Evolutionary conservation across 257 asterid genomes (phyloP), one percentile per base, ranked within the genome.

Genomic region (Ehretia macrophylla): DNA sequence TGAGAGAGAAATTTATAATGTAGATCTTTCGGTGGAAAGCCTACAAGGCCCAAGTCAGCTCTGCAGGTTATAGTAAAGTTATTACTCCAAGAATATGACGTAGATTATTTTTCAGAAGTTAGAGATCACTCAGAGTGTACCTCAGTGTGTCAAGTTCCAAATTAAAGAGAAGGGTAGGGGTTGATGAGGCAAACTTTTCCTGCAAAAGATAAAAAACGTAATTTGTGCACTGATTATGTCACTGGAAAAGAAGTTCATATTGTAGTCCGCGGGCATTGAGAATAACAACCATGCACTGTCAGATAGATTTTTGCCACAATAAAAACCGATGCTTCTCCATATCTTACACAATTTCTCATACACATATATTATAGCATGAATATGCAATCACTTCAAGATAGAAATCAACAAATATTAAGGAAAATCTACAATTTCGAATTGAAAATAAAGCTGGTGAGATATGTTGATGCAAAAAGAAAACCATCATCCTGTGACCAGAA

Each of bases 111-210:
- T 27, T 48, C 54, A 37, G 51, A 54, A 72, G 50, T 18, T 40
- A 63, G 37, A 42, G 55, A 66, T 47, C 58, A 59, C 66, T 22
- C 16, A 49, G 17, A 60, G 21, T 8, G 49, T 73, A 92, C 99
- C 99, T 86, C 56, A 92, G 69, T 1, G 97, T 92, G 77, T 92
- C 97, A 18, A 92, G 94, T 68, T 92, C 99, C 74, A 92, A 85
- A 80, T 92, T 92, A 51, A 92, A 92, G 78, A 92, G 97, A 69
- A 92, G 80, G 39, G 87, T 59, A 17, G 99, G 96, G 48, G 81
- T 72, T 49, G 95, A 78, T 48, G 72, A 49, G 67, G 94, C 96
- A 77, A 81, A 84, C 9, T 72, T 81, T 53, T 86, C 99, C 99
- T 92, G 89, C 76, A 73, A 59, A 40, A 14, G 18, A 14, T 48